Evolutionary conservation across 768 basidiomycete genomes (phyloP), one percentile per base, ranked within the genome.

Genomic region (Russula ochroleuca): DNA sequence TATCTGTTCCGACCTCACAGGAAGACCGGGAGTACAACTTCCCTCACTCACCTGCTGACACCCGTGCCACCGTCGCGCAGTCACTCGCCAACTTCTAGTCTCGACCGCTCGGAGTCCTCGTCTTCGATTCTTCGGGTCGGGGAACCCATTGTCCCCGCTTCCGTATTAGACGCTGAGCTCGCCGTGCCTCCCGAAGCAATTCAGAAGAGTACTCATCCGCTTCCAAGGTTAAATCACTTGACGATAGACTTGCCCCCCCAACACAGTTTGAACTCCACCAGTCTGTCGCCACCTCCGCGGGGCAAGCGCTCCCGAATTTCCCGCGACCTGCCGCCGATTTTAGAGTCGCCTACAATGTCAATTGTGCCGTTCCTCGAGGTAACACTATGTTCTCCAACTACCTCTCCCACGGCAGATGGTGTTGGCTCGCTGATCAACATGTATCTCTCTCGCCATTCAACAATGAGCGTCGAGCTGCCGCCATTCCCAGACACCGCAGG

Each of bases 351-450:
- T 35, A 15, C 47, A 8, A 7, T 25, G 17, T 2, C 38, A 19
- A 4, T 19, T 23, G 0, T 33, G 17, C 47, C 59, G 14, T 21
- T 55, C 53, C 31, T 55, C 8, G 59, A 60, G 53, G 59, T 56
- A 40, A 57, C 58, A 33, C 33, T 55, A n/a, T 47, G 25, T 35
- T 54, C 59, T 15, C 35, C 53, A 21, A 19, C 35, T 3, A 1
- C 37, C 13, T 28, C 63, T 23, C 41, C 52, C 9, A 25, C 25
- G 15, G 31, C 2, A 40, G 61, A 63, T 9, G 63, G 62, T 47
- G 56, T 62, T 47, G 64, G 73, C 65, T 73, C 72, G 15, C 45
- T 74, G 37, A 63, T 73, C 56, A 71, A 66, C 64, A 71, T 73
- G 72, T 73, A 72, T 64, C 59, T 69, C 25, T 71, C 69, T 8